phyloP scores from a whole-genome alignment of 1,284 basidiomycete species.

The Cryptococcus hybrid region DNA sequence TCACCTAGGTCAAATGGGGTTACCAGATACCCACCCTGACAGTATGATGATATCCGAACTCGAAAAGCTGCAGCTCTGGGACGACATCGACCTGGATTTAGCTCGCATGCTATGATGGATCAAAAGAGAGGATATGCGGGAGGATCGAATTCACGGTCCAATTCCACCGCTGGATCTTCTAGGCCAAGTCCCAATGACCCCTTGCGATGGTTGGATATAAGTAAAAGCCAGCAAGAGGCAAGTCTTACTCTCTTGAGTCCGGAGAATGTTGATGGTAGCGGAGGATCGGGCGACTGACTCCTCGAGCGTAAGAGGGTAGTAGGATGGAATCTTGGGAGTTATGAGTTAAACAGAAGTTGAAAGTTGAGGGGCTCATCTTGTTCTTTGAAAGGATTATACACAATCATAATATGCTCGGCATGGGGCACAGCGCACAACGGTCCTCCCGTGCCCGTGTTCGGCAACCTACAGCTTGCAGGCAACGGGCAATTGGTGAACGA shows the following conservation, averaged over 20 bases:
- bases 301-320: background rate
- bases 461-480: too few species aligned
- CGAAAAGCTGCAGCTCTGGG: background rate
- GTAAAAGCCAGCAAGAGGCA: background rate
- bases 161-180: conserved; percentile 1
- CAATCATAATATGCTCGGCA: too few species aligned
- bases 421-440: too few species aligned
- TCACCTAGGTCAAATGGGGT: background rate
- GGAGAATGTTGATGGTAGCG: background rate
- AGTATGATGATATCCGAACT: conserved; percentile 3
- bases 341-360: background rate
- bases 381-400: too few species aligned
- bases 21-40: conserved; percentile 9
- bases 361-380: background rate
- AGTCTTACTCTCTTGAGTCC: background rate
- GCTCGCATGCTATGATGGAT: conserved; percentile 2
- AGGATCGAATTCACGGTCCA: background rate
- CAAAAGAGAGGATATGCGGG: conserved; percentile 4
- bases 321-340: background rate
- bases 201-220: background rate
- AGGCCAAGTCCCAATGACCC: conserved; percentile 9
- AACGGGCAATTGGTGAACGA: too few species aligned
- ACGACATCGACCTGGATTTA: background rate
- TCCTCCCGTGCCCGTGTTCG: too few species aligned
- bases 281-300: background rate